Evolutionary conservation across 2,329 filamentous ascomycete species (phyloP).

Genomic region (Arthrobotrys sinensis): DNA sequence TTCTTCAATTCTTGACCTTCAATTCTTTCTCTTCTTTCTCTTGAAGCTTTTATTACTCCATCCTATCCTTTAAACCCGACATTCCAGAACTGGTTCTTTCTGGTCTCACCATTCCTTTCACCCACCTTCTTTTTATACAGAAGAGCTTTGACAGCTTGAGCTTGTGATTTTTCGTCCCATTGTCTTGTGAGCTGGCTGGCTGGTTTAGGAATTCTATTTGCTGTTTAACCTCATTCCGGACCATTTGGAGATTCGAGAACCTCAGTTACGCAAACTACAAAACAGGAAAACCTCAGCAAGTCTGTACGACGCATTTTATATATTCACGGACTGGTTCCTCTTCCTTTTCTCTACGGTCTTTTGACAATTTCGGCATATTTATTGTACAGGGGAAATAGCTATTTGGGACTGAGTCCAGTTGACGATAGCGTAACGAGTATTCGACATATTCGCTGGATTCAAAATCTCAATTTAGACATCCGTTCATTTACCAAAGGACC

Average conservation of each 20-base stretch:
- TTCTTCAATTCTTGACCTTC: constrained; percentile 25
- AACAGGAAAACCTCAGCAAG: background rate
- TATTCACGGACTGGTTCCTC: constrained; percentile 46
- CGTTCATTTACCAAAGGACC: constrained; percentile 20
- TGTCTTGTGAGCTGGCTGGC: constrained; percentile 33
- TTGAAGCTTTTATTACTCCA: constrained; percentile 30
- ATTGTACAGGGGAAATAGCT: background rate
- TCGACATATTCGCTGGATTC: constrained; percentile 44
- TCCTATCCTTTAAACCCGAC: constrained; percentile 23
- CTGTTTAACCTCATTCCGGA: constrained; percentile 45
- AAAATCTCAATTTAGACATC: constrained; percentile 5
- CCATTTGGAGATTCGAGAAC: constrained; percentile 28
- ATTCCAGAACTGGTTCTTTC: constrained; percentile 33
- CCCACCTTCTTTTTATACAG: constrained; percentile 16
- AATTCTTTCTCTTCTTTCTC: constrained; percentile 26
- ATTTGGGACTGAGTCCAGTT: constrained; percentile 1
- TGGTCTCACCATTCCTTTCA: constrained; percentile 19
- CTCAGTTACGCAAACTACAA: constrained; percentile 8
- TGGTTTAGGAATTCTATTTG: constrained; percentile 26
- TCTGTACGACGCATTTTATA: constrained; percentile 12
- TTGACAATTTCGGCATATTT: constrained; percentile 7
- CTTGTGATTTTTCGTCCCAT: constrained; percentile 7
- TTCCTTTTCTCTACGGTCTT: constrained; percentile 6
- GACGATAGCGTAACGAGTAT: constrained; percentile 22
- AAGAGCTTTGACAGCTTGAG: constrained; percentile 38